These are phyloP conservation scores for Chaetoscypha palmicola DNA, from an alignment of 2,329 filamentous ascomycete genomes.

Conservation along the genomic window DNA sequence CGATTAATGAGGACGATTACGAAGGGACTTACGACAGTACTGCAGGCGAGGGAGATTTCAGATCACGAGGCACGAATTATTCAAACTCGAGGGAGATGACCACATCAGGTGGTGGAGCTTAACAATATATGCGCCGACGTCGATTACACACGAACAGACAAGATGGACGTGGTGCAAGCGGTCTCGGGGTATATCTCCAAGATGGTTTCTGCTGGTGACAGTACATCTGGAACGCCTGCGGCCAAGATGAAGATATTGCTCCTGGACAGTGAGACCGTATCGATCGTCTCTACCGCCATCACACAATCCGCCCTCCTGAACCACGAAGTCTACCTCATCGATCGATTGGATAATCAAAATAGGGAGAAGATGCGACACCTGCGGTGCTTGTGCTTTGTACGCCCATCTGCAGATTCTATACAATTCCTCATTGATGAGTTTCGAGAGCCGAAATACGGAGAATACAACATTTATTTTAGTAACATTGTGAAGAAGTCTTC, in stretches of 20 bases:
- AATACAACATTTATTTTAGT: slow-evolving; percentile 96
- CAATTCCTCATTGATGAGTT: slow-evolving; percentile 93
- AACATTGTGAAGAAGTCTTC: slow-evolving; percentile 97
- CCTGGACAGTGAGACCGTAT: slow-evolving; percentile 86
- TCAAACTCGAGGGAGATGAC: too few relatives aligned
- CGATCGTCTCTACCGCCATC: slow-evolving; percentile 88
- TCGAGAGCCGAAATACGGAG: slow-evolving; percentile 91
- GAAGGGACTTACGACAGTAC: too few relatives aligned
- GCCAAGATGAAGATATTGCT: slow-evolving; percentile 98
- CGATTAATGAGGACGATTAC: too few relatives aligned
- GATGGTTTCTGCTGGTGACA: slow-evolving; percentile 84
- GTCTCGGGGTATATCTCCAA: slow-evolving; percentile 93
- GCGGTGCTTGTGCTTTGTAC: slow-evolving; percentile 84
- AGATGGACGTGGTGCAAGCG: slow-evolving; percentile 90
- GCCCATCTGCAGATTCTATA: slow-evolving; percentile 86
- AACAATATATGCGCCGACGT: slow-evolving; percentile 8
- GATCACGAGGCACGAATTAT: too few relatives aligned
- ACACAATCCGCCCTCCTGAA: slow-evolving; percentile 92
- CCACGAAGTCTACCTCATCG: slow-evolving; percentile 96
- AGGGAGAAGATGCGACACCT: slow-evolving; percentile 98
- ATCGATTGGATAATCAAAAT: slow-evolving; percentile 81
- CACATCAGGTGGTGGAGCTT: slow-evolving; percentile 16
- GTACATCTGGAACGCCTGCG: slow-evolving; percentile 55
- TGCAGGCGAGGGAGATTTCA: too few relatives aligned
- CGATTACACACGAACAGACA: slow-evolving; percentile 21